phyloP scores from a whole-genome alignment of 257 asterid genomes.

The Nyctanthes arbortristis region DNA sequence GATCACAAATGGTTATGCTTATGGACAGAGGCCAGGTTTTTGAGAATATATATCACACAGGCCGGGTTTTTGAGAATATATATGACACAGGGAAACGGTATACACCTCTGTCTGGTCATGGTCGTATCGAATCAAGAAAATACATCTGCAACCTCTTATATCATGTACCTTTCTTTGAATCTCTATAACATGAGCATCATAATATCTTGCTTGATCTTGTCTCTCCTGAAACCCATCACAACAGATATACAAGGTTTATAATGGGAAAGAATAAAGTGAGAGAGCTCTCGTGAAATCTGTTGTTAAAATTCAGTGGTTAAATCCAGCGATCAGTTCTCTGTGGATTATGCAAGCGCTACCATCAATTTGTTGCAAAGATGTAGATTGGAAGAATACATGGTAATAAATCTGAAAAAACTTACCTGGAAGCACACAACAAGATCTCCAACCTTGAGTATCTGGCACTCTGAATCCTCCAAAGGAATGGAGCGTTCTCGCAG shows the following conservation, averaged over 20 bases:
- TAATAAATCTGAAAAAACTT: slow-evolving; percentile 16
- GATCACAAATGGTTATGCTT: slow-evolving; percentile 2
- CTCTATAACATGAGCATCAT: slow-evolving; percentile 68
- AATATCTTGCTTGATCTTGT: slow-evolving; percentile 70
- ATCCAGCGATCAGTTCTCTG: too few species aligned
- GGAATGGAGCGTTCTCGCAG: slow-evolving; percentile 76
- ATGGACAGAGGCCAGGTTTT: too few species aligned
- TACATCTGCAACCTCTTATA: slow-evolving; percentile 92
- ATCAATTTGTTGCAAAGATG: not conserved
- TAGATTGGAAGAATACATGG: not conserved
- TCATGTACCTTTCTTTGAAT: slow-evolving; percentile 83
- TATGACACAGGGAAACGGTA: not conserved
- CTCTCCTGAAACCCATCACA: slow-evolving; percentile 48
- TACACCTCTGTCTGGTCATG: slow-evolving; percentile 71
- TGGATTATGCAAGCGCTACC: too few species aligned
- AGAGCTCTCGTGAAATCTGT: too few species aligned
- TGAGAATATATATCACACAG: too few species aligned
- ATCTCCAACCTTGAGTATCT: slow-evolving; percentile 68
- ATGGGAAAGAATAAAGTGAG: too few species aligned
- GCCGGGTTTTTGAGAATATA: too few species aligned
- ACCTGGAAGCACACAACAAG: slow-evolving; percentile 95
- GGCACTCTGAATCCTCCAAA: slow-evolving; percentile 78
- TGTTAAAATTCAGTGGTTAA: too few species aligned
- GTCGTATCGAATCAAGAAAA: slow-evolving; percentile 66
- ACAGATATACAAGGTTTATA: slow-evolving; percentile 9